Conservation (phyloP, 805 yeast genomes). For the Candida adriatica region DNA sequence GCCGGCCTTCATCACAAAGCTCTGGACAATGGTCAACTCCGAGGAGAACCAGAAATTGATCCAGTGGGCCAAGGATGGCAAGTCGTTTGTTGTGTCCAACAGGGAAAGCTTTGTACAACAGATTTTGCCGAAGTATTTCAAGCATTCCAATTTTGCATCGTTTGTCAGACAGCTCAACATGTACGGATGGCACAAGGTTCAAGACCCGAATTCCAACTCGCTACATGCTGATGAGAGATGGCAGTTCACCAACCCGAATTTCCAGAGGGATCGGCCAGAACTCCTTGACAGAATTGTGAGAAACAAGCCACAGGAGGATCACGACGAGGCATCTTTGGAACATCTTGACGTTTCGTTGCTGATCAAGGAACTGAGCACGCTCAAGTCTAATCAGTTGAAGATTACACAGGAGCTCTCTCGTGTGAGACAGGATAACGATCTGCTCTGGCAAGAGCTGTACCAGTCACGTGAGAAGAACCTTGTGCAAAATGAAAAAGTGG, state of each 20-base stretch:
- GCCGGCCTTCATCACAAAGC: slow-evolving; percentile 88
- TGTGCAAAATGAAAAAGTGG: slow-evolving; percentile 81
- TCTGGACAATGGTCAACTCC: slow-evolving; percentile 96
- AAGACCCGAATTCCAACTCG: slow-evolving; percentile 79
- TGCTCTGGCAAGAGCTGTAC: slow-evolving; percentile 86
- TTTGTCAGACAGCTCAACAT: slow-evolving; percentile 94
- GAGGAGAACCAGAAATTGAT: slow-evolving; percentile 60
- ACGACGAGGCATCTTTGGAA: slow-evolving; percentile 2
- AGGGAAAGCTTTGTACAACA: slow-evolving; percentile 76
- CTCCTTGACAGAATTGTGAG: slow-evolving; percentile 80
- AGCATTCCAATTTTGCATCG: slow-evolving; percentile 91
- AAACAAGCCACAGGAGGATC: slow-evolving; percentile 39
- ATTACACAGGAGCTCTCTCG: slow-evolving; percentile 82
- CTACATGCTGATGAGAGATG: slow-evolving; percentile 69
- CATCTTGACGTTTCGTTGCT: slow-evolving; percentile 27
- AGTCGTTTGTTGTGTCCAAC: slow-evolving; percentile 75
- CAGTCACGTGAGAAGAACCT: slow-evolving; percentile 79
- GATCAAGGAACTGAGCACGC: slow-evolving; percentile 34
- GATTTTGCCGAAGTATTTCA: slow-evolving; percentile 86
- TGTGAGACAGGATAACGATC: slow-evolving; percentile 79
- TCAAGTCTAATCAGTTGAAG: slow-evolving; percentile 71
- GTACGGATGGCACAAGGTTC: slow-evolving; percentile 99
- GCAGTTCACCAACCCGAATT: slow-evolving; percentile 84
- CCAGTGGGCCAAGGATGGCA: slow-evolving; percentile 81
- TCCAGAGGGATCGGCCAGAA: slow-evolving; percentile 73